Evolutionary conservation across 1,139 yeast species (phyloP).

Genomic region (Sugiyamaella grinbergsii): DNA sequence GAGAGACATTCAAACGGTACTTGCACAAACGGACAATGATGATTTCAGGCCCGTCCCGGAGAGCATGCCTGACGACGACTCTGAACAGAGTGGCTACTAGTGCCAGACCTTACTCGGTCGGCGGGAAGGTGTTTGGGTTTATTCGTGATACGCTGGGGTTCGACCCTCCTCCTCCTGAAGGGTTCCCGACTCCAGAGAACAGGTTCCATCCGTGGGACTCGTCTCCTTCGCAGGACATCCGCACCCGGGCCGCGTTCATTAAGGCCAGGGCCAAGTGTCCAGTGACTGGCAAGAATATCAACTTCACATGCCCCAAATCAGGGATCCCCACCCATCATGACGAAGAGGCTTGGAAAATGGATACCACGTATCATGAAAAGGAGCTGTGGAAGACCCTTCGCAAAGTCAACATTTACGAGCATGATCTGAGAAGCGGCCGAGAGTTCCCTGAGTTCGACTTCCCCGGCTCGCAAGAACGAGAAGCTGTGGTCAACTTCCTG

Average conservation of each 20-base stretch:
- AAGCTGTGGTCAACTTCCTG: slow-evolving; percentile 73
- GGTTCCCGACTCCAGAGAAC: slow-evolving; percentile 65
- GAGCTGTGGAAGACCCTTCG: slow-evolving; percentile 72
- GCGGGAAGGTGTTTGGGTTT: slow-evolving; percentile 38
- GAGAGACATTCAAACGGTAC: no score
- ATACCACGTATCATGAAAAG: slow-evolving; percentile 66
- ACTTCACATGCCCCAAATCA: slow-evolving; percentile 86
- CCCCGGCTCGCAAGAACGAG: slow-evolving; percentile 78
- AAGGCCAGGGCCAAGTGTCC: slow-evolving; percentile 90
- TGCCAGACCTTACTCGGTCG: slow-evolving; percentile 17
- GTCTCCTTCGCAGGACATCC: slow-evolving; percentile 83
- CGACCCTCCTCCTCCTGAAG: slow-evolving; percentile 63
- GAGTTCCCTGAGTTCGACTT: slow-evolving; percentile 93
- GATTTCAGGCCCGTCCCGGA: no score
- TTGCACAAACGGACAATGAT: no score
- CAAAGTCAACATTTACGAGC: slow-evolving; percentile 90
- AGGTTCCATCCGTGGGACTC: slow-evolving; percentile 86
- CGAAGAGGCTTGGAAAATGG: slow-evolving; percentile 84
- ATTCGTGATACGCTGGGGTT: slow-evolving; percentile 60
- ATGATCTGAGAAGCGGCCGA: slow-evolving; percentile 90
- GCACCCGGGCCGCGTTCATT: slow-evolving; percentile 90
- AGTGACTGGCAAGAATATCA: slow-evolving; percentile 76
- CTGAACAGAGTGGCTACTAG: neutral
- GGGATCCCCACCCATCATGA: slow-evolving; percentile 97
- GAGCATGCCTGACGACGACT: no score